These are phyloP conservation scores for Leptographium radiaticola DNA, from an alignment of 2,329 filamentous ascomycete genomes.

Conservation along the genomic window DNA sequence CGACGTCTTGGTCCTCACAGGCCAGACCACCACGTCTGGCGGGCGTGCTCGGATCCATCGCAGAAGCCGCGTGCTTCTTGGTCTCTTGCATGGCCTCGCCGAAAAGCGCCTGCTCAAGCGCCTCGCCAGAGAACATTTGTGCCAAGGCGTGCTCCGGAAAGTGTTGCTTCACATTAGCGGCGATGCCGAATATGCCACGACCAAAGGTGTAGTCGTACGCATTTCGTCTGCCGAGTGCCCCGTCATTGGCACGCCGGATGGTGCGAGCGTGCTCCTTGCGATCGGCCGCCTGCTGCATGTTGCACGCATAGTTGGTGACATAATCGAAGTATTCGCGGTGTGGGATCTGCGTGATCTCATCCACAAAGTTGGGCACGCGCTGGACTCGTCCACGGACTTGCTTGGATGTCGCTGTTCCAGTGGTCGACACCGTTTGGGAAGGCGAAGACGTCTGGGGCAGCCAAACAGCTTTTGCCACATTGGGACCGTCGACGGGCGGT, in stretches of 20 bases:
- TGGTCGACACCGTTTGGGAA: background rate
- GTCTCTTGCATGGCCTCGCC: constrained; percentile 8
- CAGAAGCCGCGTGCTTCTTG: constrained; percentile 1
- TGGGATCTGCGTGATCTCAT: constrained; percentile 11
- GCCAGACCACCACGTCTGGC: background rate
- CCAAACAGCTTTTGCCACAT: background rate
- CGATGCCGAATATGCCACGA: constrained; percentile 11
- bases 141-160: constrained; percentile 6
- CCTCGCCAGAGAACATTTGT: constrained; percentile 4
- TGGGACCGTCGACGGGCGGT: background rate
- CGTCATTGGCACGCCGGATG: constrained; percentile 5
- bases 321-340: constrained; percentile 9
- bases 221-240: background rate
- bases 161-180: background rate
- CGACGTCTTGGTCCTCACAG: constrained; percentile 23
- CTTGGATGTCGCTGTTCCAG: background rate
- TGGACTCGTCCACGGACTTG: background rate
- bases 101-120: constrained; percentile 6
- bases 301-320: constrained; percentile 8
- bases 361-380: constrained; percentile 6
- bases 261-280: constrained; percentile 3
- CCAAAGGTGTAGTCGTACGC: constrained; percentile 10
- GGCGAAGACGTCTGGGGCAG: background rate
- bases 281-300: constrained; percentile 9
- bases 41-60: constrained; percentile 7